Evolutionary conservation across 179 eudicot species (phyloP).

Genomic region (Beta corolliflora): DNA sequence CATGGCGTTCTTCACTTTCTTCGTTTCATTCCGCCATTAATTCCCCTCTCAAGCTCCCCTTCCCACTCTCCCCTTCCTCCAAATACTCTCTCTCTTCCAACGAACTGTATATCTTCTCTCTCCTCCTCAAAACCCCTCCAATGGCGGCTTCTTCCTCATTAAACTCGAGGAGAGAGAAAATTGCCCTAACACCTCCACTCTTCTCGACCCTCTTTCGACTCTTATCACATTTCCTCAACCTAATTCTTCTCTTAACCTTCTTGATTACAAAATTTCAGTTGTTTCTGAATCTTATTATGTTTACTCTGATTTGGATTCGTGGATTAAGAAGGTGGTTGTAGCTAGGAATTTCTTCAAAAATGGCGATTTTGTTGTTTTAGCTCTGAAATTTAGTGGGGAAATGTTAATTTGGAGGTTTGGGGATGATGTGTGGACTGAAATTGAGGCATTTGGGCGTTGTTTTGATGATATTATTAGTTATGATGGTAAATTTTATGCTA

Average conservation of each 20-base stretch:
- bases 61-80: background rate
- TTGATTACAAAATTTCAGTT: background rate
- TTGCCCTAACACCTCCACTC: background rate
- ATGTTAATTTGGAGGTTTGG: conserved; percentile 24
- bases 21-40: background rate
- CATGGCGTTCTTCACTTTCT: conserved; percentile 31
- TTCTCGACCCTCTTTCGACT: conserved; percentile 6
- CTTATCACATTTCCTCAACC: background rate
- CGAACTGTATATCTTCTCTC: conserved; percentile 14
- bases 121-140: background rate
- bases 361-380: conserved; percentile 23
- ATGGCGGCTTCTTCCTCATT: conserved; percentile 7
- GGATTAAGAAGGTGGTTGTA: conserved; percentile 9
- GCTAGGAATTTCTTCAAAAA: background rate
- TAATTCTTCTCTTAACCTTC: background rate
- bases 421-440: conserved; percentile 21
- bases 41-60: conserved; percentile 20
- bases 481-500: conserved; percentile 29
- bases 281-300: background rate
- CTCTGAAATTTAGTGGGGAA: background rate
- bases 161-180: background rate
- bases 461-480: conserved; percentile 22
- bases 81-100: background rate
- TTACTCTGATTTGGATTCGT: background rate
- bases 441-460: background rate